These are phyloP conservation scores for Fragaria iinumae DNA, from an alignment of 306 rosid genomes.

Conservation along the genomic window DNA sequence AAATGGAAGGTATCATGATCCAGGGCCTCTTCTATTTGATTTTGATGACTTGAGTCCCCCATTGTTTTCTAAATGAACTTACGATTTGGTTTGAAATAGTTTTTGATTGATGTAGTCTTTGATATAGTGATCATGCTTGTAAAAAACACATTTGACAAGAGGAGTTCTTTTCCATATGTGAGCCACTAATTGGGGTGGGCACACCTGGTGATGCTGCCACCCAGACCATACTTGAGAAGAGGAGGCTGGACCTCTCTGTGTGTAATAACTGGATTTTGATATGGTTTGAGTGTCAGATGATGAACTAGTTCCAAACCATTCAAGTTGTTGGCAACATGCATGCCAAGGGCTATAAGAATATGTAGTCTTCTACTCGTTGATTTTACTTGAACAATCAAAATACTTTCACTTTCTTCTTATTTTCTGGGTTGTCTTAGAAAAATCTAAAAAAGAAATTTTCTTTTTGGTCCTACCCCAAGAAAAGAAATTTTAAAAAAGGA, in stretches of 20 bases:
- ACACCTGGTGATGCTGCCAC: background rate
- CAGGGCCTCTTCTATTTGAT: background rate
- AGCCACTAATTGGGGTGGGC: background rate
- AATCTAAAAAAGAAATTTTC: background rate
- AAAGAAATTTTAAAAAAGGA: background rate
- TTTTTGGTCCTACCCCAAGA: background rate
- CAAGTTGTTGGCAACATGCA: background rate
- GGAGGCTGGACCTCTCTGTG: background rate
- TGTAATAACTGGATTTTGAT: background rate
- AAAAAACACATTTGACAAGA: background rate
- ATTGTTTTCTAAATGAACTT: background rate
- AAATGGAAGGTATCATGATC: background rate
- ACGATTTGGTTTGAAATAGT: background rate
- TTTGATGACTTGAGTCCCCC: background rate
- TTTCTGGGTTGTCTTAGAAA: too few relatives aligned
- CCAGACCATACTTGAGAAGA: background rate
- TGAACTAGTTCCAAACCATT: background rate
- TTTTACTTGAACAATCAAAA: too few relatives aligned
- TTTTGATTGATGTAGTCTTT: background rate
- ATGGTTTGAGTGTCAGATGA: background rate
- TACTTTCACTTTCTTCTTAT: too few relatives aligned
- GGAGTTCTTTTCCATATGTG: too few relatives aligned
- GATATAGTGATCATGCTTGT: background rate
- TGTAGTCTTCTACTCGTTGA: too few relatives aligned
- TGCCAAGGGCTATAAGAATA: background rate